Evolutionary conservation across 768 basidiomycete genomes (phyloP).

Genomic region (Cystofilobasidium macerans): DNA sequence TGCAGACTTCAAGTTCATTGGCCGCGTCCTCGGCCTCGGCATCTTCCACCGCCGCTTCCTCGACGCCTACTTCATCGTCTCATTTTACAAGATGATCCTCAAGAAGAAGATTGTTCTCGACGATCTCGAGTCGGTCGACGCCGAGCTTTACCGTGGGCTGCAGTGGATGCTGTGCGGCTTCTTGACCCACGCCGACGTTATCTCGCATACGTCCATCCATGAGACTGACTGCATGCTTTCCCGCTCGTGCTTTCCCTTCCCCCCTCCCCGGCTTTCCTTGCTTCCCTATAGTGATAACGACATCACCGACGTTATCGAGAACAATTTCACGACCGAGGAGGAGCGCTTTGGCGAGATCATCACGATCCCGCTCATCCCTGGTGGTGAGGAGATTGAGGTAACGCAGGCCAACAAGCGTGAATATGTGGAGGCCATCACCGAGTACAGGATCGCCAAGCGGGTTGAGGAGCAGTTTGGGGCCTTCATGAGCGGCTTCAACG

Average conservation of each 20-base stretch:
- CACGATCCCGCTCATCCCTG: constrained; percentile 85
- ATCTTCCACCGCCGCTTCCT: constrained; percentile 99
- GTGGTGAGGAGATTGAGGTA: constrained; percentile 72
- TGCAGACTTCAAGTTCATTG: constrained; percentile 91
- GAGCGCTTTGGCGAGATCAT: constrained; percentile 98
- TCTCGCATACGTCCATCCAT: not conserved
- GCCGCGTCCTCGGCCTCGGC: constrained; percentile 82
- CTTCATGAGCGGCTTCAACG: constrained; percentile 99
- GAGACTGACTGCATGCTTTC: not conserved
- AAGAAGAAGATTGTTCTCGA: constrained; percentile 91
- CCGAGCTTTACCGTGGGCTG: constrained; percentile 82
- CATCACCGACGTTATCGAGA: constrained; percentile 94
- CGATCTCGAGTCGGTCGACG: constrained; percentile 94
- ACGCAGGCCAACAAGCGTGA: constrained; percentile 99
- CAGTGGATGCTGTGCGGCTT: constrained; percentile 90
- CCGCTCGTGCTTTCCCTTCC: not conserved
- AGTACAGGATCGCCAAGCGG: constrained; percentile 92
- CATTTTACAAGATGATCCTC: constrained; percentile 99
- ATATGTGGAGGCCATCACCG: constrained; percentile 86
- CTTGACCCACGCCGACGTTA: not conserved
- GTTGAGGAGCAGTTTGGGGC: constrained; percentile 98
- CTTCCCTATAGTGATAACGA: constrained; percentile 66
- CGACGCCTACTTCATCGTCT: constrained; percentile 98
- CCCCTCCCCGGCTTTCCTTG: constrained; percentile 15
- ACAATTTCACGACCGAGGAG: constrained; percentile 92